A percentile compares a stretch with the other conserved stretches of the same genome.
These are phyloP conservation scores for Spirogloea muscicola DNA, from an alignment of 139 green algal genomes.

Conservation along the genomic window DNA sequence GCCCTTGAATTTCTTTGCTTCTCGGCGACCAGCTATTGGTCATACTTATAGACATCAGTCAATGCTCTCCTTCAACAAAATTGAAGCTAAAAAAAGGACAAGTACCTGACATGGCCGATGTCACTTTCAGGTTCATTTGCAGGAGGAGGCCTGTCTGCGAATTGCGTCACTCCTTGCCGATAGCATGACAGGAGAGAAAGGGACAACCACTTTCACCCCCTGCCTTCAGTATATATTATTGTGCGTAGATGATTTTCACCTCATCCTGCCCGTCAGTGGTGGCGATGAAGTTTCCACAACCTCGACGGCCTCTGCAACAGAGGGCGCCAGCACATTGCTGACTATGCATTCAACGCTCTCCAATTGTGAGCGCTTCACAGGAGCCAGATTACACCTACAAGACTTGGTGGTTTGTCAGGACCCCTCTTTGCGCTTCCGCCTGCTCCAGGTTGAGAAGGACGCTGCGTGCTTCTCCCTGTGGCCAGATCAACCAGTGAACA, in stretches of 20 bases:
- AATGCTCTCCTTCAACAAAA: no score
- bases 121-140: constrained; percentile 26
- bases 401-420: constrained; percentile 24
- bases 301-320: no score
- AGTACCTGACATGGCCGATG: no score
- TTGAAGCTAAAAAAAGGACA: no score
- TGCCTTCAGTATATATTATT: constrained; percentile 8
- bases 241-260: constrained; percentile 18
- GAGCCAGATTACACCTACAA: constrained; percentile 18
- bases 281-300: no score
- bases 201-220: background rate
- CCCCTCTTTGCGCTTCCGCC: constrained; percentile 14
- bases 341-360: no score
- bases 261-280: constrained; percentile 27
- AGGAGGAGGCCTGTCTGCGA: constrained; percentile 42
- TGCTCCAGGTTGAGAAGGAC: constrained; percentile 38
- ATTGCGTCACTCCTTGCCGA: constrained; percentile 44
- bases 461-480: constrained; percentile 37
- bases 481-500: constrained; percentile 27
- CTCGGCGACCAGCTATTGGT: no score
- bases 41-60: no score
- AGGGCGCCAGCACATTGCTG: no score
- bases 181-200: constrained; percentile 1
- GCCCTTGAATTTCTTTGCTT: no score
- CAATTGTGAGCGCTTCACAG: no score